phyloP scores from a whole-genome alignment of 352 stramenopile species.

The Phytophthora ramorum region DNA sequence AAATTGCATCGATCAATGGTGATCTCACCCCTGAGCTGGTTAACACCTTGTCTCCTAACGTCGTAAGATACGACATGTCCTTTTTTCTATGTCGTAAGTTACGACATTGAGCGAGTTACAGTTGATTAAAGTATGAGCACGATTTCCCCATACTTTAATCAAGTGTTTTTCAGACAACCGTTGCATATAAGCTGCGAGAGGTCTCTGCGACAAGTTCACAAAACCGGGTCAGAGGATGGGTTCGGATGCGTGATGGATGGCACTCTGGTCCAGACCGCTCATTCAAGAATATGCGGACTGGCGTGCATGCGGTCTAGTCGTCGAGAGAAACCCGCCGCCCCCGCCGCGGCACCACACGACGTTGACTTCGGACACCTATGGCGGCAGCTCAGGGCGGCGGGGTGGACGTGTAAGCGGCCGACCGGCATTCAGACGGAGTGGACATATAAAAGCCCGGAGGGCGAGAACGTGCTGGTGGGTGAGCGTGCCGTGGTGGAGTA shows the following conservation, averaged over 20 bases:
- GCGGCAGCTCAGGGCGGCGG: constrained; percentile 12
- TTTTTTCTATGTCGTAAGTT: constrained; percentile 18
- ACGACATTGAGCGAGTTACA: constrained; percentile 21
- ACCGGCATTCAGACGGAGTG: neutral
- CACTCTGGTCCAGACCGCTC: neutral
- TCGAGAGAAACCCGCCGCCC: constrained; percentile 2
- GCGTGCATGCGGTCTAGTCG: constrained; percentile 13
- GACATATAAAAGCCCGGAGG: constrained; percentile 6
- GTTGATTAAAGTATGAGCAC: neutral
- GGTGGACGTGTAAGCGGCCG: constrained; percentile 15
- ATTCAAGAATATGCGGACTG: constrained; percentile 25
- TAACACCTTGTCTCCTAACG: neutral
- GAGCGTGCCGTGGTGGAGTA: constrained; percentile 9
- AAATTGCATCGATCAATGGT: constrained; percentile 36
- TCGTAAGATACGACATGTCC: constrained; percentile 4
- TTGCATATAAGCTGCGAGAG: constrained; percentile 7
- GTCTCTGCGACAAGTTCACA: constrained; percentile 6
- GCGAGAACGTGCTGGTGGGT: neutral
- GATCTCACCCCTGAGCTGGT: constrained; percentile 15
- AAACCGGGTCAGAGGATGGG: neutral
- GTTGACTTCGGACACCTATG: constrained; percentile 24
- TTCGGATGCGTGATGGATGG: neutral
- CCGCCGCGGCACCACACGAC: neutral
- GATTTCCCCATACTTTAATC: constrained; percentile 10
- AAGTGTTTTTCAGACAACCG: constrained; percentile 1